Percentiles rank a stretch among this genome's conserved stretches.
These are phyloP conservation scores for Erigeron canadensis DNA, from an alignment of 129 eudicot genomes.

Conservation along the genomic window DNA sequence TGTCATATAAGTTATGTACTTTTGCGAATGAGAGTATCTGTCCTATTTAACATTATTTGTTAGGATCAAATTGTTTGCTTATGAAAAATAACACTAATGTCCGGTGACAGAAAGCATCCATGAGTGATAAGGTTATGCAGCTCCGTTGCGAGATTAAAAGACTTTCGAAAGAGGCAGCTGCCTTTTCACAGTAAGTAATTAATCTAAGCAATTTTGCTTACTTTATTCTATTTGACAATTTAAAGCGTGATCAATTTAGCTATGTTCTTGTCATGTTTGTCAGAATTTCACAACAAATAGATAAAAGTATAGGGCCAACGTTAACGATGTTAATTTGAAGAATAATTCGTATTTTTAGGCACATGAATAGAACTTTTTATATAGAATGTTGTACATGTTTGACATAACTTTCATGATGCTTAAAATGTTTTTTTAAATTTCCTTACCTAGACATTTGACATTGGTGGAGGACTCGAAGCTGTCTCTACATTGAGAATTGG, in stretches of 20 bases:
- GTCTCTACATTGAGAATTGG: no score
- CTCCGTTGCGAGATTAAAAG: conserved; percentile 67
- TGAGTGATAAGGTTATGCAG: conserved; percentile 35
- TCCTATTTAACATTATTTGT: background rate
- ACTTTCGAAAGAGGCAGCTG: conserved; percentile 61
- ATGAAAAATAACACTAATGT: background rate
- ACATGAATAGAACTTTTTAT: no score
- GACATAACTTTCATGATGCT: no score
- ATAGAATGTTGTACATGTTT: no score
- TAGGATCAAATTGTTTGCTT: background rate
- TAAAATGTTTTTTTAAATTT: no score
- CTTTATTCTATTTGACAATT: background rate
- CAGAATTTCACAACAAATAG: background rate
- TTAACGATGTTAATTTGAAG: no score
- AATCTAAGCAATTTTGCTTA: background rate
- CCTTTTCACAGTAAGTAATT: conserved; percentile 65
- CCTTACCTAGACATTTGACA: no score
- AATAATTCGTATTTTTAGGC: no score
- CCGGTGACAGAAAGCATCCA: conserved; percentile 51
- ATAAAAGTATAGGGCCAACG: no score
- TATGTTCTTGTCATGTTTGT: background rate
- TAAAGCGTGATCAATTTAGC: background rate
- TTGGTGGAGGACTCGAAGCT: no score
- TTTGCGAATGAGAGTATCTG: background rate
- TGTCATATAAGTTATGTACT: no score